phyloP scores from a whole-genome alignment of 1,139 yeast genomes.

The Pichia inconspicua region DNA sequence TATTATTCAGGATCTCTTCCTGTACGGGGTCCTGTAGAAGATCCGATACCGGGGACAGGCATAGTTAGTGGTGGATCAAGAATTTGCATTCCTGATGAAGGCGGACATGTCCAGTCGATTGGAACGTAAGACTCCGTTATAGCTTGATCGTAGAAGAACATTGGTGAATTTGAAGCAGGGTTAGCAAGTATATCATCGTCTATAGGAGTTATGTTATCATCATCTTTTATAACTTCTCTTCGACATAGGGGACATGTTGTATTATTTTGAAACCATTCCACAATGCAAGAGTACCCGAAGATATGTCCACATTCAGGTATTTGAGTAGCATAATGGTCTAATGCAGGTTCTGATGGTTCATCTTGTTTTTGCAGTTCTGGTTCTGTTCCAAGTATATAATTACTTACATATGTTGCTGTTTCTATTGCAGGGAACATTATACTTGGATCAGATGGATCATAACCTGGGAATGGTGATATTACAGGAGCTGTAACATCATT shows the following conservation, averaged over 20 bases:
- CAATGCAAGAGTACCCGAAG: constrained; percentile 28
- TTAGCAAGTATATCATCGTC: not conserved
- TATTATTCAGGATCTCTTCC: constrained; percentile 18
- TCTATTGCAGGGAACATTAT: constrained; percentile 21
- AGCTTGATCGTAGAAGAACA: constrained; percentile 21
- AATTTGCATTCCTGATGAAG: constrained; percentile 13
- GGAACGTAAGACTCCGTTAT: constrained; percentile 26
- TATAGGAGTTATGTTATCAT: not conserved
- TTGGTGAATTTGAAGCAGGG: not conserved
- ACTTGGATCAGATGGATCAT: constrained; percentile 18
- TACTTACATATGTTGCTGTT: constrained; percentile 16
- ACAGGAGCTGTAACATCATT: not conserved
- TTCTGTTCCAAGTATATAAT: not conserved
- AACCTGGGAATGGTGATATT: constrained; percentile 11
- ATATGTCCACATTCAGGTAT: constrained; percentile 26
- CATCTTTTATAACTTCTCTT: constrained; percentile 21
- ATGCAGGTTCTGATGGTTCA: not conserved
- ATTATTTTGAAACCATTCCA: constrained; percentile 26
- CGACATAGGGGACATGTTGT: constrained; percentile 29
- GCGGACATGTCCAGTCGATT: constrained; percentile 25
- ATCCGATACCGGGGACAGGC: constrained; percentile 23
- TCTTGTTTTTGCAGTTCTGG: not conserved
- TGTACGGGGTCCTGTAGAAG: constrained; percentile 23
- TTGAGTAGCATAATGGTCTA: constrained; percentile 22
- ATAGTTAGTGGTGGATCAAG: constrained; percentile 25